Percentiles rank a stretch among this genome's conserved stretches.
These are phyloP conservation scores for Fusarium kyushuense DNA, from an alignment of 2,329 filamentous ascomycete species.

Conservation along the genomic window DNA sequence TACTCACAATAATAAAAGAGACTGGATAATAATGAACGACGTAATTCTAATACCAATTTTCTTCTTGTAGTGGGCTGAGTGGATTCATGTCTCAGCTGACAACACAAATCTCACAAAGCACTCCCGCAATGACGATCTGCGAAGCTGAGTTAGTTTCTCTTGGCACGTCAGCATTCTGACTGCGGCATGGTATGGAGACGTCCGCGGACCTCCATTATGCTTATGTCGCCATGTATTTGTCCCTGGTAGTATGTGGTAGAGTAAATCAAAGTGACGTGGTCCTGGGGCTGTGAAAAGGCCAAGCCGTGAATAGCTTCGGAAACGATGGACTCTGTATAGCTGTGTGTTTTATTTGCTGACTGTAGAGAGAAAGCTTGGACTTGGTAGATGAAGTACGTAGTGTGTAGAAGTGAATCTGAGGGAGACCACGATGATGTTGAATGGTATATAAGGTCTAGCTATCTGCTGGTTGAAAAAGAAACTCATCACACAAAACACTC, in stretches of 20 bases:
- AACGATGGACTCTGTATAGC: neutral
- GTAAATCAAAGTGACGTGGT: neutral
- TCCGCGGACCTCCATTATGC: slow-evolving; percentile 1
- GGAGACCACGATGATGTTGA: rapidly evolving
- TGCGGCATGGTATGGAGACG: neutral
- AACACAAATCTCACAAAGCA: neutral
- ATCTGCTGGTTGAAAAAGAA: neutral
- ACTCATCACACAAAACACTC: neutral
- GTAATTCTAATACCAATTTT: neutral
- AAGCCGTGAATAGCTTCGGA: neutral
- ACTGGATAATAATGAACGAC: too few species aligned
- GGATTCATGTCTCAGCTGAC: neutral
- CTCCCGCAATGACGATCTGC: neutral
- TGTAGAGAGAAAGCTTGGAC: rapidly evolving
- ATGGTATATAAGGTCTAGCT: neutral
- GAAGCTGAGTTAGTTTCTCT: neutral
- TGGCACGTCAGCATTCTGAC: slow-evolving; percentile 10
- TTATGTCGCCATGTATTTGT: neutral
- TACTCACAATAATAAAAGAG: neutral
- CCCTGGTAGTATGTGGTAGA: neutral
- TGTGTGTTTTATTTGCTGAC: neutral
- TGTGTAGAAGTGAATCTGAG: neutral
- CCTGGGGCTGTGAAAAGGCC: slow-evolving; percentile 6
- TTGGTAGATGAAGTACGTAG: too few species aligned
- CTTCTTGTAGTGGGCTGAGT: neutral